phyloP scores from a whole-genome alignment of 2,329 filamentous ascomycete genomes.

The Phoma sp. region DNA sequence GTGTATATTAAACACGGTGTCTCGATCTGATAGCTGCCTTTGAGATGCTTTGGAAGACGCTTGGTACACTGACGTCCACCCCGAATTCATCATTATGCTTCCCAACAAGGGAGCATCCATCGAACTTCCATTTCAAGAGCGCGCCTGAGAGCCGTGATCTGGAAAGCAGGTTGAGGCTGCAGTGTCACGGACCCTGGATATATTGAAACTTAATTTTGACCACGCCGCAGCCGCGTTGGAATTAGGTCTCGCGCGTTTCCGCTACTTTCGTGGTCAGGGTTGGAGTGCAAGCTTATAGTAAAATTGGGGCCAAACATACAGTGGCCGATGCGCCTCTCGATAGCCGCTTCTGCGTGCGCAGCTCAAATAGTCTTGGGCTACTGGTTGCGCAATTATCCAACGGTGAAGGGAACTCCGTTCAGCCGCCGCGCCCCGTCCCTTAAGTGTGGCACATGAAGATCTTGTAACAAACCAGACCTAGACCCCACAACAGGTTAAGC shows the following conservation, averaged over 20 bases:
- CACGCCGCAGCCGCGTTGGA: background rate
- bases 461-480: slow-evolving; percentile 5
- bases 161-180: background rate
- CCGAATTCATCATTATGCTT: background rate
- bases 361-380: background rate
- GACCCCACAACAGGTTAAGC: slow-evolving; percentile 11
- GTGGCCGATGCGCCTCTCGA: background rate
- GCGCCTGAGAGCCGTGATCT: background rate
- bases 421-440: slow-evolving; percentile 6
- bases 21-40: background rate
- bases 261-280: background rate
- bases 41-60: background rate
- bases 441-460: slow-evolving; percentile 6
- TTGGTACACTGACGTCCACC: background rate
- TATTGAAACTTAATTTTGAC: background rate
- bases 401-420: background rate
- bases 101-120: background rate
- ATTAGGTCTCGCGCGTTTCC: background rate
- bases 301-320: too few species aligned
- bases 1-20: slow-evolving; percentile 3
- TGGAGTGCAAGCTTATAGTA: too few species aligned
- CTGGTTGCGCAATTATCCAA: background rate
- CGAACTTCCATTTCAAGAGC: background rate
- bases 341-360: background rate
- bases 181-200: background rate